These are phyloP conservation scores for Trichoderma sp. DNA, from an alignment of 2,329 filamentous ascomycete genomes.

Conservation along the genomic window DNA sequence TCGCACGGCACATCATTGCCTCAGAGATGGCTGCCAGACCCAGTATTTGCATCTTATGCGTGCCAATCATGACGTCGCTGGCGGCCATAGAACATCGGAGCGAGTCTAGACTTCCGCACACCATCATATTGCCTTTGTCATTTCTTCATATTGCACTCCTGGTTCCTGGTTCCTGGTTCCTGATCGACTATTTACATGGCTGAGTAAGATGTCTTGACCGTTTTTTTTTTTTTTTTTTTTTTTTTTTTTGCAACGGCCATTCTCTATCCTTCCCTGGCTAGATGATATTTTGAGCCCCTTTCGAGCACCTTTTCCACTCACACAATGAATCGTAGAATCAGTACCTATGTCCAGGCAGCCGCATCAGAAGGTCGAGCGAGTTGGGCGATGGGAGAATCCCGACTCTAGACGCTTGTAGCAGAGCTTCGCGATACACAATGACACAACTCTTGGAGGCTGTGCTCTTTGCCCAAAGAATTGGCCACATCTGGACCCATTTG, in stretches of 20 bases:
- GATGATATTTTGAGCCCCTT: no score
- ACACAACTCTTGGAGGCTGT: not conserved
- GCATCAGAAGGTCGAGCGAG: not conserved
- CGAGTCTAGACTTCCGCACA: not conserved
- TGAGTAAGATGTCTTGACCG: not conserved
- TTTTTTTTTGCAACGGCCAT: not conserved
- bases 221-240: no score
- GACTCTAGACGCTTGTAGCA: not conserved
- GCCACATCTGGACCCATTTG: not conserved
- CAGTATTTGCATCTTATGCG: conserved; percentile 1
- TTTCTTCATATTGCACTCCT: not conserved
- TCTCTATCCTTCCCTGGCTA: not conserved
- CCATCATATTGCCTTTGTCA: not conserved
- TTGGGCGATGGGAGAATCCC: not conserved
- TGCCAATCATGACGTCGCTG: conserved; percentile 13
- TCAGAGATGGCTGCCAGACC: not conserved
- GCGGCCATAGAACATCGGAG: not conserved
- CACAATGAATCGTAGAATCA: no score
- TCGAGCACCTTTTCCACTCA: no score
- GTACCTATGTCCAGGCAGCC: not conserved
- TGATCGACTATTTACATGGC: not conserved
- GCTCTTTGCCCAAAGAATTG: not conserved
- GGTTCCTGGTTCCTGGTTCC: not conserved
- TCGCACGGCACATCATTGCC: not conserved
- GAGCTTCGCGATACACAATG: not conserved